Base-by-base conservation (phyloP, 768 basidiomycete species). In the Suillus clintonianus region DNA sequence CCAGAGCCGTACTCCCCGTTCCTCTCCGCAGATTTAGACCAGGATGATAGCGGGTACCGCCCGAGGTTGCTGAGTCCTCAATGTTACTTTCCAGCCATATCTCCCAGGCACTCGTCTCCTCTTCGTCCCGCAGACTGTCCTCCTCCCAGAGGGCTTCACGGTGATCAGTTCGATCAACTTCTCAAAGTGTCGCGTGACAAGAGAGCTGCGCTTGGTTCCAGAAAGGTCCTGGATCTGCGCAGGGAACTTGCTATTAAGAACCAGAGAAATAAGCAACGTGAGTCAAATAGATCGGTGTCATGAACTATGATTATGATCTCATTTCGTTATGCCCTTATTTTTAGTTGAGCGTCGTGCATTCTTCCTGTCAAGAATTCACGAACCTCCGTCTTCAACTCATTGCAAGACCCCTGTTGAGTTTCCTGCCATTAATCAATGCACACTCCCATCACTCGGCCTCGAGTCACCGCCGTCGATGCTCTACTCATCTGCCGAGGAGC, bases 191-290 rank as follows among this genome's bases (percentile, higher is more conserved):
- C 87, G 47, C 83, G 82, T 71, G 86, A 89, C 66, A 80, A 85
- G 68, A 85, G 84, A 69, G 74, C 79, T 19, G 70, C 72, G 30
- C 62, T 81, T 14, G 80, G 79, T 45, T 73, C 73, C 51, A 88
- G 83, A 74, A 83, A 77, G 73, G 75, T 75, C 32, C 79, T 79
- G 24, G 85, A 90, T 76, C 82, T 93, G 58, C 86, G 89, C 67
- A 91, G 87, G 76, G 89, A 92, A 76, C 85, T 91, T 57, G 88
- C 89, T 13, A 75, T 89, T 62, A 91, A 88, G 75, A 83, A 82
- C 58, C 90, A 92, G 76, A 85, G 82, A 78, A 85, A 82, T 71
- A 91, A 89, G 79, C 89, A 91, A 76, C 79, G 92, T 93, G 73
- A 68, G 84, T 81, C 32, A 9, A 59, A 36, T 66, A 57, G 39